A percentile compares a stretch with the other conserved stretches of the same genome.
These are phyloP conservation scores for Ambrosia hybrid DNA, from an alignment of 140 eudicot genomes.

Conservation along the genomic window DNA sequence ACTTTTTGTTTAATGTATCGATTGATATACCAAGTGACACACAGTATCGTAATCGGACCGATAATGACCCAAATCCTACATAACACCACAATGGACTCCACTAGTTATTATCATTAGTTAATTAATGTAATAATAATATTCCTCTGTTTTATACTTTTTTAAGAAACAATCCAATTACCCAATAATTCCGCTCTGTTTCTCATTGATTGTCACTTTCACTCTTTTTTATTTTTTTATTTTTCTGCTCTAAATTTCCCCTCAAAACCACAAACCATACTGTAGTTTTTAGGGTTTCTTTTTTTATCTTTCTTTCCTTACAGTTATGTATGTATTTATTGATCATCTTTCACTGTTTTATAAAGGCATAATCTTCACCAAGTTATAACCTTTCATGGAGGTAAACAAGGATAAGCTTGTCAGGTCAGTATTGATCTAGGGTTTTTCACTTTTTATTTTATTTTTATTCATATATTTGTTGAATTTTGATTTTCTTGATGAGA, in stretches of 20 bases:
- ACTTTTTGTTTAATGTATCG: too few species aligned
- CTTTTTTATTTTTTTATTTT: background rate
- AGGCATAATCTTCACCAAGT: background rate
- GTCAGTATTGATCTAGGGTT: constrained; percentile 38
- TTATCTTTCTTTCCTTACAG: background rate
- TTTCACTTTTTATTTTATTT: constrained; percentile 12
- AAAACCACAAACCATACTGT: constrained; percentile 9
- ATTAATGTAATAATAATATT: background rate
- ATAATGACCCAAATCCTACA: too few species aligned
- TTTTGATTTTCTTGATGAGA: constrained; percentile 7
- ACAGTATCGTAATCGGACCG: too few species aligned
- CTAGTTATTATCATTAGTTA: too few species aligned
- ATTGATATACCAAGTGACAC: too few species aligned
- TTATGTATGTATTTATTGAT: constrained; percentile 17
- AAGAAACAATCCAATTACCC: constrained; percentile 18
- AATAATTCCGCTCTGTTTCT: constrained; percentile 20
- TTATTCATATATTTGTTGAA: background rate
- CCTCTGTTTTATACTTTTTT: constrained; percentile 12
- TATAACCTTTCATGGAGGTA: constrained; percentile 48
- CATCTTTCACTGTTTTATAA: background rate
- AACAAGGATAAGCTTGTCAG: constrained; percentile 78
- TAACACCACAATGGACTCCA: too few species aligned
- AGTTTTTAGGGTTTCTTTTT: constrained; percentile 16
- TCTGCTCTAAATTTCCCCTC: constrained; percentile 2
- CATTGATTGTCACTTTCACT: constrained; percentile 23